Percentiles rank a stretch among this genome's conserved stretches.
These are phyloP conservation scores for Aspergillus pseudonomiae DNA, from an alignment of 2,329 filamentous ascomycete genomes.

Conservation along the genomic window DNA sequence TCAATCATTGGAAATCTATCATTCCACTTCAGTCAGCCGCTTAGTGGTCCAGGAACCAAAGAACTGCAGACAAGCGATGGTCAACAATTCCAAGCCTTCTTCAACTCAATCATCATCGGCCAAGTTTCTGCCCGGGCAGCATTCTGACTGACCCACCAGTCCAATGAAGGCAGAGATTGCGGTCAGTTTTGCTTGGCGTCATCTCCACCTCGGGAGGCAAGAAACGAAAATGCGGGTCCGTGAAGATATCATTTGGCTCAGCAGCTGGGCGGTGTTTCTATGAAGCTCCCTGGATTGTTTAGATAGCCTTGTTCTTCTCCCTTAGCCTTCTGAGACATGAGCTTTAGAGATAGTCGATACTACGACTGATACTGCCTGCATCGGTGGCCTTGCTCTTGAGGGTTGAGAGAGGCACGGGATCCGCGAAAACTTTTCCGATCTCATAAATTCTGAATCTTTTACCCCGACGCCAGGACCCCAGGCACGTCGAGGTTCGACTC, in stretches of 20 bases:
- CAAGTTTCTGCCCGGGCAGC: slow-evolving; percentile 1
- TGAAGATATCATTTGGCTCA: neutral
- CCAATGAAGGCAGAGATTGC: neutral
- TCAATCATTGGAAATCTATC: neutral
- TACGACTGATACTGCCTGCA: too few species aligned
- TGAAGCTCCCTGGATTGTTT: neutral
- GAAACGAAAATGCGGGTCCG: neutral
- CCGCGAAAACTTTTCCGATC: neutral
- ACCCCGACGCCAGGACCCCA: neutral
- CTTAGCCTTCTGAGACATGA: neutral
- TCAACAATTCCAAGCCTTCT: neutral
- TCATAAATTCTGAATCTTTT: neutral
- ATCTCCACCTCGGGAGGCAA: neutral
- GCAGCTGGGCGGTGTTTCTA: neutral
- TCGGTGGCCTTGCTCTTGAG: neutral
- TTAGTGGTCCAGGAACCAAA: neutral
- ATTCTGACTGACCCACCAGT: neutral
- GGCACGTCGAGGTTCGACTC: neutral
- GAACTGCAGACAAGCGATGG: neutral
- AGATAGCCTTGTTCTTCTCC: neutral
- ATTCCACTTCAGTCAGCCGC: neutral
- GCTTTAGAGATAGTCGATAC: neutral
- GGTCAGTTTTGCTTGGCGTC: neutral
- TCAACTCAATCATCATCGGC: neutral
- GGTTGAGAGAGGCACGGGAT: neutral